phyloP scores from a whole-genome alignment of 176 grass and related monocot species.

The Stipa capillata region DNA sequence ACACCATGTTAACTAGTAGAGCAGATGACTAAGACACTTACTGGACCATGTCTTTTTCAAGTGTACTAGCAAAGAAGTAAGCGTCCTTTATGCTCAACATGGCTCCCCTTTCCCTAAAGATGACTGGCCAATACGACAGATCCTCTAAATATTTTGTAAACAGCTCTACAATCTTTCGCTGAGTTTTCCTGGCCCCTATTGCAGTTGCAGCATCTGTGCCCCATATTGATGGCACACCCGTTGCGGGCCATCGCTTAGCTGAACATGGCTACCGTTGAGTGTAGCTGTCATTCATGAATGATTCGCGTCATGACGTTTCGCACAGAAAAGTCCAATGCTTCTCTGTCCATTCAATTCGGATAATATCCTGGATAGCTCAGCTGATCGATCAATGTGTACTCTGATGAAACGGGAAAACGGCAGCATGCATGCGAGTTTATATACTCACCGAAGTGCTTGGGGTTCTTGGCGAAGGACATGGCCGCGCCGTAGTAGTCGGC shows the following conservation, averaged over 20 bases:
- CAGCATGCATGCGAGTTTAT: neutral
- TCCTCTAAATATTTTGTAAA: conserved; percentile 4
- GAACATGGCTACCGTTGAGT: neutral
- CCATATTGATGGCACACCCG: conserved; percentile 12
- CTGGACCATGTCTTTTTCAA: neutral
- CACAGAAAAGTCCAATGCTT: neutral
- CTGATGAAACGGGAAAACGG: neutral
- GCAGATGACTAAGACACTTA: neutral
- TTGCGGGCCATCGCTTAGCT: neutral
- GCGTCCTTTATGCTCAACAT: neutral
- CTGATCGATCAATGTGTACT: neutral
- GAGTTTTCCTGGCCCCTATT: neutral
- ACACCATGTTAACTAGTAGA: neutral
- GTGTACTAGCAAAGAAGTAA: neutral
- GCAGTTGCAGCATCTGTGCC: neutral
- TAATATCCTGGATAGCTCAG: neutral
- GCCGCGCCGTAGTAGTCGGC: conserved; percentile 68
- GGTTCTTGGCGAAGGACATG: conserved; percentile 46
- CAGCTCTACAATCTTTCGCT: neutral
- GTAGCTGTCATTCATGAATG: conserved; percentile 5
- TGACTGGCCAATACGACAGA: neutral
- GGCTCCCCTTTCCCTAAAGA: conserved; percentile 4
- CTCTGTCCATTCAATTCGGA: neutral
- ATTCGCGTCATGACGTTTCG: conserved; percentile 2
- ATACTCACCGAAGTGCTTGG: conserved; percentile 66